Evolutionary conservation across 2,329 filamentous ascomycete genomes (phyloP).

Genomic region (Verticillium nonalfalfae): DNA sequence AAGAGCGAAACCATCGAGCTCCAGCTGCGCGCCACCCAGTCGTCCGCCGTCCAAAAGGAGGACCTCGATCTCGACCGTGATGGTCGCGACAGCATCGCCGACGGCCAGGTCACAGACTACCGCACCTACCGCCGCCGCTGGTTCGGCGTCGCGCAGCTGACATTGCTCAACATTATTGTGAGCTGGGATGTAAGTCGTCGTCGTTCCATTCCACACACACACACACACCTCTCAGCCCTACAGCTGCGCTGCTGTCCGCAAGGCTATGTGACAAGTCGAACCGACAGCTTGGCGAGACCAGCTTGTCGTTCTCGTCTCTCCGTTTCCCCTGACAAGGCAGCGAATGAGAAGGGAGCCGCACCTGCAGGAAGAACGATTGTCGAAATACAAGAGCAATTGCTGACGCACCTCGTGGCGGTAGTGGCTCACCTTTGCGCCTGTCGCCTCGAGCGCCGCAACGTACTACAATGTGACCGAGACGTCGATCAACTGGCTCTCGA

Average conservation of each 20-base stretch:
- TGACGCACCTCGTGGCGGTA: constrained; percentile 20
- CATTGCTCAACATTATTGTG: constrained; percentile 84
- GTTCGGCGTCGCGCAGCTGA: constrained; percentile 79
- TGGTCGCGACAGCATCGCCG: constrained; percentile 16
- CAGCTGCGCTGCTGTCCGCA: background rate
- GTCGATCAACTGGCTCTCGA: constrained; percentile 89
- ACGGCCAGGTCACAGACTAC: constrained; percentile 24
- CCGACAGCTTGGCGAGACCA: background rate
- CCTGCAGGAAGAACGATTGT: background rate
- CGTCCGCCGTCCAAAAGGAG: background rate
- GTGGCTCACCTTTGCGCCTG: constrained; percentile 91
- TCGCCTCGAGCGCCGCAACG: constrained; percentile 64
- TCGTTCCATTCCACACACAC: background rate
- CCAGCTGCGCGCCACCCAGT: constrained; percentile 5
- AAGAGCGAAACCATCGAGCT: constrained; percentile 10
- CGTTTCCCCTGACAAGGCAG: background rate
- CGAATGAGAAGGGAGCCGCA: background rate
- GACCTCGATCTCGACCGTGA: constrained; percentile 14
- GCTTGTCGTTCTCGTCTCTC: background rate
- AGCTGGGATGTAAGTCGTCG: constrained; percentile 83
- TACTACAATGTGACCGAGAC: constrained; percentile 73
- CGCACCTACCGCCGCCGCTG: constrained; percentile 74
- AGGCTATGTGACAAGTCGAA: background rate
- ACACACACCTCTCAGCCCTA: no score
- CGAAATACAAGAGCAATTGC: background rate